phyloP scores from a whole-genome alignment of 2,329 filamentous ascomycete genomes.

The Emericellopsis atlantica region DNA sequence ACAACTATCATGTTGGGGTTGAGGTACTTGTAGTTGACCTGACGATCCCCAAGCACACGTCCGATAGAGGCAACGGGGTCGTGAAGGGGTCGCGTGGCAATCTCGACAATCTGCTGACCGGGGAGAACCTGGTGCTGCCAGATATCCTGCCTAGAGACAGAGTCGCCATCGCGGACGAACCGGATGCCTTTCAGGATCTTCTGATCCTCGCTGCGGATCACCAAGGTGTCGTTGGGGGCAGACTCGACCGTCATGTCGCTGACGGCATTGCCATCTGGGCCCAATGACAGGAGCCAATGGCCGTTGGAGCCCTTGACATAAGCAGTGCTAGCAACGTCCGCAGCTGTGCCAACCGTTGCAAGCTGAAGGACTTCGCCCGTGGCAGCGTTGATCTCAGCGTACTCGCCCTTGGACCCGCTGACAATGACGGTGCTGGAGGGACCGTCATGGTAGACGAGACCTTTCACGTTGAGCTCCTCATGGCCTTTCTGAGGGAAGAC shows the following conservation, averaged over 20 bases:
- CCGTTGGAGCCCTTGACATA: slow-evolving; percentile 38
- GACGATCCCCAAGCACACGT: slow-evolving; percentile 78
- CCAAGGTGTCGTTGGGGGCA: slow-evolving; percentile 39
- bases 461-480: slow-evolving; percentile 52
- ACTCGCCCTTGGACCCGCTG: slow-evolving; percentile 48
- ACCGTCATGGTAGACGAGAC: slow-evolving; percentile 46
- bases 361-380: slow-evolving; percentile 38
- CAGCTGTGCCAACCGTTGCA: slow-evolving; percentile 6
- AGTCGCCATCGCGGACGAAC: slow-evolving; percentile 29
- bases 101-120: slow-evolving; percentile 54
- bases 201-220: slow-evolving; percentile 35
- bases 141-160: slow-evolving; percentile 30
- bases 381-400: slow-evolving; percentile 39
- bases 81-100: slow-evolving; percentile 57
- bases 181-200: slow-evolving; percentile 38
- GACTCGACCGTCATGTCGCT: slow-evolving; percentile 29
- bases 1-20: slow-evolving; percentile 77
- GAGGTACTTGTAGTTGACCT: slow-evolving; percentile 95
- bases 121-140: slow-evolving; percentile 64
- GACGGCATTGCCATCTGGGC: slow-evolving; percentile 30
- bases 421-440: slow-evolving; percentile 38
- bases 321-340: slow-evolving; percentile 27
- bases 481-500: slow-evolving; percentile 43
- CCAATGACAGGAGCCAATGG: slow-evolving; percentile 41
- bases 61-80: slow-evolving; percentile 93